Evolutionary conservation across 2,329 filamentous ascomycete species (phyloP), one percentile per base, ranked within the genome.

Genomic region (Colletotrichum sp.): DNA sequence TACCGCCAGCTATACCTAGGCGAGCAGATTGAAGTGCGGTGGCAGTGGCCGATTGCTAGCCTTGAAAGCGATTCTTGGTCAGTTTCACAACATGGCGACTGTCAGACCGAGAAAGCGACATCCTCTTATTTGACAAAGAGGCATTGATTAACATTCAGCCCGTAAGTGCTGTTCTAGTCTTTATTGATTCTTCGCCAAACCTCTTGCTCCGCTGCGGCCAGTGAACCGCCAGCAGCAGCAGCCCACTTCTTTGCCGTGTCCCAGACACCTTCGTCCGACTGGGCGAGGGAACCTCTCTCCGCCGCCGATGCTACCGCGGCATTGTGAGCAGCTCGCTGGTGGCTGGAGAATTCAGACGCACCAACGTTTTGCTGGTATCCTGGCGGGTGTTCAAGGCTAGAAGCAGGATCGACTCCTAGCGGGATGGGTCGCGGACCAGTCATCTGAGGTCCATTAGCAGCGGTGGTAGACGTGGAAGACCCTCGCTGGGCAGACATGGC

Each of bases 111-210:
- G 13, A 67, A n/a, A 10, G 32, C 30, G 36, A 32, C 24, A 48
- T 18, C 36, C 7, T 30, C 10, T 12, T 34, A 10, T 67, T 26
- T 63, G 21, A 66, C 18, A 69, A 65, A 18, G 7, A 36, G 24
- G 55, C 43, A 52, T 48, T 30, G 71, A 34, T 43, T 72, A 30
- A 38, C n/a, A 52, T 26, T 21, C 43, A 55, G 18, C 48, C 55
- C 36, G 24, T 15, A n/a, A n/a, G 21, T 52, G n/a, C 60, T 32
- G 18, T 55, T 77, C 80, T 86, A 89, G 64, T 89, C 86, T 83
- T 91, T 92, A 83, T 91, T 93, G 80, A 93, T 91, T 80, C 87
- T 89, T 83, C 88, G 89, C 92, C 92, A 93, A 28, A 93, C 88
- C 82, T 92, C 90, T 67, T 85, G 86, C 85, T 93, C 92, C 16